phyloP scores from a whole-genome alignment of 805 yeast species.

The Candida takata region DNA sequence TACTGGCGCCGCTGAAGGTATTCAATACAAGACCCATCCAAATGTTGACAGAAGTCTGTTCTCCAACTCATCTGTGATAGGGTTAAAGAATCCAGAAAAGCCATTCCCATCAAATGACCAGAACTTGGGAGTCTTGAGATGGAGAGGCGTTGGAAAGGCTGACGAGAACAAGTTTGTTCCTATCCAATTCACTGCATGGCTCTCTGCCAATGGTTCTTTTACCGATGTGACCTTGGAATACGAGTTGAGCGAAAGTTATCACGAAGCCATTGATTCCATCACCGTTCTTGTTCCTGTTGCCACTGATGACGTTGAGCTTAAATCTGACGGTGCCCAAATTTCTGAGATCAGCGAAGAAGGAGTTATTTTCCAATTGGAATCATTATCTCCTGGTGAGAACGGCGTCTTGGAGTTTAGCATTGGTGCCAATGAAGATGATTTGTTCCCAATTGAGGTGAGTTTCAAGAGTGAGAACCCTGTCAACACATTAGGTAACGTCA shows the following conservation, averaged over 20 bases:
- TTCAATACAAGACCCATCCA: constrained; percentile 91
- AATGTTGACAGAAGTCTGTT: constrained; percentile 81
- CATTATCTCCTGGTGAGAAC: constrained; percentile 43
- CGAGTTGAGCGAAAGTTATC: constrained; percentile 51
- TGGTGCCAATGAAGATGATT: constrained; percentile 70
- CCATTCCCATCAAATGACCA: constrained; percentile 91
- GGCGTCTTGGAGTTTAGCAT: constrained; percentile 79
- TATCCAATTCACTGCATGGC: constrained; percentile 78
- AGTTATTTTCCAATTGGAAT: constrained; percentile 54
- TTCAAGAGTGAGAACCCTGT: constrained; percentile 45
- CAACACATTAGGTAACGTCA: constrained; percentile 58
- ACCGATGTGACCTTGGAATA: constrained; percentile 83
- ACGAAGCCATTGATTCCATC: constrained; percentile 45
- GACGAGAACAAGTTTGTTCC: constrained; percentile 56
- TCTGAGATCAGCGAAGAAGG: constrained; percentile 63
- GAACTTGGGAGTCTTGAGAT: constrained; percentile 84
- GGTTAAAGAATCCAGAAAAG: constrained; percentile 68
- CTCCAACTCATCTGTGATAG: constrained; percentile 47
- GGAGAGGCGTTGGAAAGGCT: constrained; percentile 68
- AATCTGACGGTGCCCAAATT: constrained; percentile 47
- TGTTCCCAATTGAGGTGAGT: constrained; percentile 80
- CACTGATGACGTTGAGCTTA: constrained; percentile 46
- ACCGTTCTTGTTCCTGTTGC: constrained; percentile 59
- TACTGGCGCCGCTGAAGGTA: constrained; percentile 38
- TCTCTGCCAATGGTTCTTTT: constrained; percentile 51